Percentiles rank a stretch among this genome's conserved stretches.
phyloP scores from a whole-genome alignment of 257 asterid genomes.

The Linaria vulgaris region DNA sequence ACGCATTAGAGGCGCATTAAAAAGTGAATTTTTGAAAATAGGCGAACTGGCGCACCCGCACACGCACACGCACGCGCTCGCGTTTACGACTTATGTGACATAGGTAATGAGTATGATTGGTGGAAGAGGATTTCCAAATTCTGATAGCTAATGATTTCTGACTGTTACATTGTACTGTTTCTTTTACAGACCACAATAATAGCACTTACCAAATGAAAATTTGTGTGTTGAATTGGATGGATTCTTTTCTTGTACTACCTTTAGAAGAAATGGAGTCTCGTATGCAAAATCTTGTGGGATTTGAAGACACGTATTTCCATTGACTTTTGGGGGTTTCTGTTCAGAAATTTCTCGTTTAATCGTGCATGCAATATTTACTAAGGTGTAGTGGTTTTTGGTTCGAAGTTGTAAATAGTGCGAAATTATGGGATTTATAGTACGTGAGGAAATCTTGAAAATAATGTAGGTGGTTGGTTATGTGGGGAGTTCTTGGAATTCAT shows the following conservation, averaged over 20 bases:
- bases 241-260: neutral
- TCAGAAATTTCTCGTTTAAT: neutral
- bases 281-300: neutral
- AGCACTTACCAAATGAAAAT: neutral
- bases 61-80: too few relatives aligned
- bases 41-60: too few relatives aligned
- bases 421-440: too few relatives aligned
- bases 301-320: neutral
- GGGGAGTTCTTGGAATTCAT: too few relatives aligned
- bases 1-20: too few relatives aligned
- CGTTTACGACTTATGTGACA: too few relatives aligned
- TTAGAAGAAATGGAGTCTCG: neutral
- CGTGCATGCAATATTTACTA: neutral
- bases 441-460: too few relatives aligned
- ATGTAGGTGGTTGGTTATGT: too few relatives aligned
- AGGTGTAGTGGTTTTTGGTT: too few relatives aligned
- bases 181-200: neutral
- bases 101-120: too few relatives aligned
- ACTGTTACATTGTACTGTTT: constrained; percentile 2
- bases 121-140: neutral
- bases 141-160: neutral
- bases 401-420: too few relatives aligned
- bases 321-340: neutral
- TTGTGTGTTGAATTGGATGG: neutral
- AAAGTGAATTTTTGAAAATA: too few relatives aligned